Evolutionary conservation across 2,329 filamentous ascomycete genomes (phyloP).

Genomic region (Ophiocordyceps sinensis): DNA sequence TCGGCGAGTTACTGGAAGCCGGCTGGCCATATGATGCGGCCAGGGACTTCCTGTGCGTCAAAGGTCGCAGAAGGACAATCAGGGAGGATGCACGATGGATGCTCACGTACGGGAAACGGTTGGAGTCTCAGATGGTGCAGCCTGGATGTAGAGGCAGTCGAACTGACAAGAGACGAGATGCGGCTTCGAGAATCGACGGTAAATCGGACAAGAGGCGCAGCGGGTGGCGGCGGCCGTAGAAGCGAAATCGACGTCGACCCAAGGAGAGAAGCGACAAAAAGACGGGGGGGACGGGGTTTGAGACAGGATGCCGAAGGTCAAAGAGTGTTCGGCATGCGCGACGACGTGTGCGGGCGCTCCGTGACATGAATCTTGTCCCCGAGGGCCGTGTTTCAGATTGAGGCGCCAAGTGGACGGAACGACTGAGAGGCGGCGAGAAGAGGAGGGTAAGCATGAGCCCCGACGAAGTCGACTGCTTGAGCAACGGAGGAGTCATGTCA

Average conservation of each 20-base stretch:
- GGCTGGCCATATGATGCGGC: not conserved
- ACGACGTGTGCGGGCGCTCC: not conserved
- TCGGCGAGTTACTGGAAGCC: not conserved
- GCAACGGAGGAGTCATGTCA: not conserved
- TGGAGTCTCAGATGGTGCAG: slow-evolving; percentile 2
- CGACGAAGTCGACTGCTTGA: not conserved
- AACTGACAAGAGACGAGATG: not conserved
- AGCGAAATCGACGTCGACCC: not conserved
- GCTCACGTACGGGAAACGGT: slow-evolving; percentile 3
- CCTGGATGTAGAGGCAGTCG: not conserved
- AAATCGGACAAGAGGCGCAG: not conserved
- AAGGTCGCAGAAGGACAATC: slow-evolving; percentile 4
- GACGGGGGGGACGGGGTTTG: not conserved
- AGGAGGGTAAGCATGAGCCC: slow-evolving; percentile 5
- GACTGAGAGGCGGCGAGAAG: slow-evolving; percentile 7
- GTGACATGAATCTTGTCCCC: slow-evolving; percentile 3
- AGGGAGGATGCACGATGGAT: not conserved
- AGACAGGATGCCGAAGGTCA: not conserved
- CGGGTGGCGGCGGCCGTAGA: too few species aligned
- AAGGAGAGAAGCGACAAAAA: not conserved
- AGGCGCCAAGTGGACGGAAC: slow-evolving; percentile 6
- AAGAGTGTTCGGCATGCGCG: not conserved
- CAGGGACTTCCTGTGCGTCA: not conserved
- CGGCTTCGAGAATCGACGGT: too few species aligned
- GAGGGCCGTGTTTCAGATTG: slow-evolving; percentile 14